These are phyloP conservation scores for Dysphania ambrosioides DNA, from an alignment of 148 eudicot genomes.

Conservation along the genomic window DNA sequence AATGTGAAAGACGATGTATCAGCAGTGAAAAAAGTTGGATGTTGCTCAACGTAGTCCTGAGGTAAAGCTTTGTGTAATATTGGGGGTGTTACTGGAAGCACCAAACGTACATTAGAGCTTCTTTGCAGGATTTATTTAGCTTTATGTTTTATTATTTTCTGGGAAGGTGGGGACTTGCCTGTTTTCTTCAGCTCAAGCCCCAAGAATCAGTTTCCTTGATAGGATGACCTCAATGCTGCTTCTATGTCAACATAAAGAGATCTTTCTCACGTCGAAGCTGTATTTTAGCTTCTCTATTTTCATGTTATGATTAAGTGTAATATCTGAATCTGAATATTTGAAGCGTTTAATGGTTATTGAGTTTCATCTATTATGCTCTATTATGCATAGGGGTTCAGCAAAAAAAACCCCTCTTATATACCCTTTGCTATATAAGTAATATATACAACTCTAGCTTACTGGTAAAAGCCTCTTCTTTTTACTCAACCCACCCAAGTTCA, in stretches of 20 bases:
- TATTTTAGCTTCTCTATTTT: slow-evolving; percentile 6
- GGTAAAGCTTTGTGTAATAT: not conserved
- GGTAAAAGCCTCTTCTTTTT: too few species aligned
- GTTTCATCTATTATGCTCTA: too few species aligned
- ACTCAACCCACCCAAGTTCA: too few species aligned
- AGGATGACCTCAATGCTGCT: not conserved
- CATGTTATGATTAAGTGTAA: not conserved
- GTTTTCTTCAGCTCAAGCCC: slow-evolving; percentile 9
- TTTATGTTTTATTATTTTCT: too few species aligned
- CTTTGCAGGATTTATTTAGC: slow-evolving; percentile 4
- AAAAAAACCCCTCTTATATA: too few species aligned
- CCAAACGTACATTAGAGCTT: slow-evolving; percentile 1
- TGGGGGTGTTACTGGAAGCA: slow-evolving; percentile 2
- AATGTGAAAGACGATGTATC: slow-evolving; percentile 65
- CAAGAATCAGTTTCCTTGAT: slow-evolving; percentile 5
- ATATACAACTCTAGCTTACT: too few species aligned
- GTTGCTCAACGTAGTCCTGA: slow-evolving; percentile 48
- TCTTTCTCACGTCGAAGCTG: slow-evolving; percentile 7
- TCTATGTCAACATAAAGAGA: not conserved
- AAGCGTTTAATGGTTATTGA: too few species aligned
- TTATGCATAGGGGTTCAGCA: too few species aligned
- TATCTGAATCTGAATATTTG: too few species aligned
- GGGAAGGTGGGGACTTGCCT: slow-evolving; percentile 13
- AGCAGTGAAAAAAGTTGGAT: slow-evolving; percentile 57
- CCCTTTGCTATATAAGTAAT: too few species aligned